Evolutionary conservation across 139 green algal species (phyloP).

Genomic region (Chlorella sorokiniana): DNA sequence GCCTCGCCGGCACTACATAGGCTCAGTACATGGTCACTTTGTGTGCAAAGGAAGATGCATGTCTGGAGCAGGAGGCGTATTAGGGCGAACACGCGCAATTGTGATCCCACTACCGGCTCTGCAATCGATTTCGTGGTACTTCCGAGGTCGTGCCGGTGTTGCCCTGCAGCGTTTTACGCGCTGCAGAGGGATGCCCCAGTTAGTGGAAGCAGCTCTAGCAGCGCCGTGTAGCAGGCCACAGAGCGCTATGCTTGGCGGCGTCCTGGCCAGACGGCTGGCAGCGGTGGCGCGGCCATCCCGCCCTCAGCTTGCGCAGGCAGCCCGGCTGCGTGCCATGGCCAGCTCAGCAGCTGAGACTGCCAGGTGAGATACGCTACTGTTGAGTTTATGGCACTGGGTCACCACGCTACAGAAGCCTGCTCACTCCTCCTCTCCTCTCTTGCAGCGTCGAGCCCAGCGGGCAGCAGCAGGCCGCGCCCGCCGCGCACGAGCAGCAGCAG

Average conservation of each 20-base stretch:
- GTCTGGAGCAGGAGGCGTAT: too few species aligned
- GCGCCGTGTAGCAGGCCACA: not conserved
- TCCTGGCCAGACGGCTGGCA: constrained; percentile 4
- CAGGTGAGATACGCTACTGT: too few species aligned
- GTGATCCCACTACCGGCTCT: too few species aligned
- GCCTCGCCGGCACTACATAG: too few species aligned
- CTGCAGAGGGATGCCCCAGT: not conserved
- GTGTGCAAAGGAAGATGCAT: too few species aligned
- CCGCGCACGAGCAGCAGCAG: constrained; percentile 11
- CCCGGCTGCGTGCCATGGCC: constrained; percentile 12
- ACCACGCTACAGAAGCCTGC: not conserved
- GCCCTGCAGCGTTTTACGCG: too few species aligned
- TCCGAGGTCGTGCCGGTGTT: too few species aligned
- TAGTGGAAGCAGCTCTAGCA: not conserved
- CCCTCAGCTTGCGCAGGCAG: not conserved
- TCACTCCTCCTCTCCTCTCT: not conserved
- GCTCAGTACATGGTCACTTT: too few species aligned
- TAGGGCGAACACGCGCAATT: too few species aligned
- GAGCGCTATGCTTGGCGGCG: constrained; percentile 14
- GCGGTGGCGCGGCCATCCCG: constrained; percentile 13
- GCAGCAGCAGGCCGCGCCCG: too few species aligned
- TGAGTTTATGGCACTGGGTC: not conserved
- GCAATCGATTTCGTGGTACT: too few species aligned
- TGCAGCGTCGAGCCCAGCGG: not conserved
- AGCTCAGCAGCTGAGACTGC: constrained; percentile 6